Evolutionary conservation across 1,284 basidiomycete genomes (phyloP).

Genomic region (Sparassis latifolia): DNA sequence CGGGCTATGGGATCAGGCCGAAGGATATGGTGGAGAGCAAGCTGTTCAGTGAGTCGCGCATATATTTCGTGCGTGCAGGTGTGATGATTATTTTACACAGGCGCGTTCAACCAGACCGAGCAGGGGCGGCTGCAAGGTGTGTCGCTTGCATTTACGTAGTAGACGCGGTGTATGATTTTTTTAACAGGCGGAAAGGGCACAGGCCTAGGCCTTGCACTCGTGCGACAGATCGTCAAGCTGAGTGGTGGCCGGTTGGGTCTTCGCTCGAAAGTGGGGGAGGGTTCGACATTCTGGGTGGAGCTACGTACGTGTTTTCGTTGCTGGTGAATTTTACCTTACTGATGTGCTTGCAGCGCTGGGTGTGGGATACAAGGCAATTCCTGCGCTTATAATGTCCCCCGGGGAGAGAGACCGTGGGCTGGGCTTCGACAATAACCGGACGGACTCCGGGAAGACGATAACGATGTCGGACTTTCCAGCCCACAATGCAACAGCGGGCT

Average conservation of each 20-base stretch:
- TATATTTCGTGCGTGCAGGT: background rate
- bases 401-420: slow-evolving; percentile 8
- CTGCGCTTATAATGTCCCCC: slow-evolving; percentile 11
- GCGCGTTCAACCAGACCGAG: slow-evolving; percentile 74
- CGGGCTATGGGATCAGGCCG: slow-evolving; percentile 69
- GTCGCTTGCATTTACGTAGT: background rate
- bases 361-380: slow-evolving; percentile 29
- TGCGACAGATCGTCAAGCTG: slow-evolving; percentile 85
- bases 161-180: background rate
- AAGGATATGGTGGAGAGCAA: slow-evolving; percentile 70
- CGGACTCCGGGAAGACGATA: background rate
- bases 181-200: slow-evolving; percentile 73
- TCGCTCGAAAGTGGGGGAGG: slow-evolving; percentile 50
- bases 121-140: slow-evolving; percentile 72
- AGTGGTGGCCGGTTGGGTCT: slow-evolving; percentile 78
- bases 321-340: slow-evolving; percentile 2
- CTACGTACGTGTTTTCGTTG: slow-evolving; percentile 35
- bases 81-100: slow-evolving; percentile 27
- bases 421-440: slow-evolving; percentile 2
- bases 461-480: background rate
- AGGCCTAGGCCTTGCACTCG: slow-evolving; percentile 81
- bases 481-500: too few relatives aligned
- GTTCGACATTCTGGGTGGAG: slow-evolving; percentile 79
- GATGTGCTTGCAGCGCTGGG: slow-evolving; percentile 27
- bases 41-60: slow-evolving; percentile 58